Percentiles rank a stretch among this genome's conserved stretches.
phyloP scores from a whole-genome alignment of 495 filamentous ascomycete species.

The Ramalina intermedia region DNA sequence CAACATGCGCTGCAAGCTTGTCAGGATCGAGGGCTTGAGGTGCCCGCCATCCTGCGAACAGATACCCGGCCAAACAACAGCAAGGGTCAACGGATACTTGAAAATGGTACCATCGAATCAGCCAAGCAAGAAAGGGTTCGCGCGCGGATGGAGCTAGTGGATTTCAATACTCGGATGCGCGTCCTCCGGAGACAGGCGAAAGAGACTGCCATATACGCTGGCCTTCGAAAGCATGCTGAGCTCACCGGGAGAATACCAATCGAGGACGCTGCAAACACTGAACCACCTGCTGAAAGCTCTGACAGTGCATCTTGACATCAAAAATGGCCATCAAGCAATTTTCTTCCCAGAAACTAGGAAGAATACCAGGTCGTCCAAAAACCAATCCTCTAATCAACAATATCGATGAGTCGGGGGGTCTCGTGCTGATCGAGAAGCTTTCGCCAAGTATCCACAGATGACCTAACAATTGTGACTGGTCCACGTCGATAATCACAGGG shows the following conservation, averaged over 20 bases:
- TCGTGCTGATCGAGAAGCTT: too few relatives aligned
- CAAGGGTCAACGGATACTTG: slow-evolving; percentile 13
- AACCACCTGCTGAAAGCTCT: too few relatives aligned
- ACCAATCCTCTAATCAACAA: too few relatives aligned
- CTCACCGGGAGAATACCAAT: slow-evolving; percentile 9
- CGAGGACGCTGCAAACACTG: background rate
- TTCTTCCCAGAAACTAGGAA: too few relatives aligned
- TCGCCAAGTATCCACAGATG: too few relatives aligned
- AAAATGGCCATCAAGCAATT: too few relatives aligned
- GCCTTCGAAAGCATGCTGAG: slow-evolving; percentile 17
- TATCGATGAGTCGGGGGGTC: too few relatives aligned
- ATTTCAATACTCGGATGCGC: slow-evolving; percentile 14
- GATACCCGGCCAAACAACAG: slow-evolving; percentile 9
- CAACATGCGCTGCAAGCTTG: slow-evolving; percentile 10
- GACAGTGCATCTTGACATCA: too few relatives aligned
- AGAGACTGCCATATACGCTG: slow-evolving; percentile 14
- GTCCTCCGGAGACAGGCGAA: slow-evolving; percentile 18
- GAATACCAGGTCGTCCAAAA: too few relatives aligned
- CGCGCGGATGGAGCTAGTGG: slow-evolving; percentile 11
- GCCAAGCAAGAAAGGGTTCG: slow-evolving; percentile 17
- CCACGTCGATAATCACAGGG: too few relatives aligned
- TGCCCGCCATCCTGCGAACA: slow-evolving; percentile 9
- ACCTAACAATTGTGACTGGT: too few relatives aligned
- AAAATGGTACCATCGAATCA: slow-evolving; percentile 15
- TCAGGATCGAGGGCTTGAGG: background rate